A percentile compares a stretch with the other conserved stretches of the same genome.
phyloP scores from a whole-genome alignment of 2,329 filamentous ascomycete genomes.

The Phialophora chinensis region DNA sequence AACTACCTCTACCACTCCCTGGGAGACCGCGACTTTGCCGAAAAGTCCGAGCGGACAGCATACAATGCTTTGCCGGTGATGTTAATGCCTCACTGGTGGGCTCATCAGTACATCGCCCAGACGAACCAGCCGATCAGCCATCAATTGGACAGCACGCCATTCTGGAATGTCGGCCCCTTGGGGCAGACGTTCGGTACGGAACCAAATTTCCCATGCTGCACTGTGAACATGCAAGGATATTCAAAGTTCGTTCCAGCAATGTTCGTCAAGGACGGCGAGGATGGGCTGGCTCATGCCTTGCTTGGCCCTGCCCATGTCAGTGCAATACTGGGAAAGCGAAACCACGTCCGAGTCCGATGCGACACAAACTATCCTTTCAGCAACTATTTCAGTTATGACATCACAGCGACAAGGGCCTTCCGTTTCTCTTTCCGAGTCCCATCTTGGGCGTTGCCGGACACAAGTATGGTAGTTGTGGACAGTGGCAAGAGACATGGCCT shows the following conservation, averaged over 20 bases:
- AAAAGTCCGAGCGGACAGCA: constrained; percentile 58
- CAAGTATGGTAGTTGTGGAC: constrained; percentile 39
- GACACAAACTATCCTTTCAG: constrained; percentile 59
- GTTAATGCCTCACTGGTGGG: constrained; percentile 61
- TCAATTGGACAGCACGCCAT: constrained; percentile 51
- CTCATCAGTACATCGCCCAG: constrained; percentile 61
- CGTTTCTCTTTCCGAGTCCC: constrained; percentile 57
- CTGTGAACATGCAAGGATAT: constrained; percentile 65
- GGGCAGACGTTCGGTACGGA: constrained; percentile 60
- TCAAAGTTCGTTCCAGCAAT: constrained; percentile 61
- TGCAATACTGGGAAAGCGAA: constrained; percentile 47
- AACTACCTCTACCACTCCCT: constrained; percentile 58
- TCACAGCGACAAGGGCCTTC: constrained; percentile 47
- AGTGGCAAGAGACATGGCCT: constrained; percentile 33
- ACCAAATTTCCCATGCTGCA: constrained; percentile 61
- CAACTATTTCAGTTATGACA: constrained; percentile 49
- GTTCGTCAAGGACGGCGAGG: constrained; percentile 52
- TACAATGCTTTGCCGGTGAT: constrained; percentile 63
- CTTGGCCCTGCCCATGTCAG: constrained; percentile 55
- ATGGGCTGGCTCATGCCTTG: constrained; percentile 58
- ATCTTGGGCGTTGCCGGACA: constrained; percentile 47
- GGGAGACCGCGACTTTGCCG: constrained; percentile 56
- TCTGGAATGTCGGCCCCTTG: constrained; percentile 56
- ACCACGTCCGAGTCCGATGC: constrained; percentile 52
- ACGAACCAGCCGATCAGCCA: constrained; percentile 60